phyloP scores from a whole-genome alignment of 495 filamentous ascomycete genomes.

The Aspergillus homomorphus region DNA sequence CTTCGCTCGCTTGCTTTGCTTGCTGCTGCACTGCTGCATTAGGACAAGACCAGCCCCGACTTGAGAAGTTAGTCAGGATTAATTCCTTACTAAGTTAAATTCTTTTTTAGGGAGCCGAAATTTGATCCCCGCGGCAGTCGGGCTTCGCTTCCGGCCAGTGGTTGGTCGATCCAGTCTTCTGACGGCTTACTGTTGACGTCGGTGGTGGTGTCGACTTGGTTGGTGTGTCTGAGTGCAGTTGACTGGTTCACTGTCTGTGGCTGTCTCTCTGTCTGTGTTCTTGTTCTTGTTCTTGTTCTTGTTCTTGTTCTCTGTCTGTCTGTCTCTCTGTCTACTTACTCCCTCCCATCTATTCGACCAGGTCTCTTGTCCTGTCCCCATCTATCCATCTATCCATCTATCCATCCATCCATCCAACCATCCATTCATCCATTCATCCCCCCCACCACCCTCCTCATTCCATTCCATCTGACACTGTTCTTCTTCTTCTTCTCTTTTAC shows the following conservation, averaged over 20 bases:
- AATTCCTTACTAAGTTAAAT: no score
- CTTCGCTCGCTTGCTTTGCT: no score
- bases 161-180: conserved; percentile 3
- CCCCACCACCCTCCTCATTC: background rate
- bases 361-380: background rate
- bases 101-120: no score
- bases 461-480: background rate
- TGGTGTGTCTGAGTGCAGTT: background rate
- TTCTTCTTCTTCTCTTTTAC: background rate
- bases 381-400: background rate
- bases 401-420: background rate
- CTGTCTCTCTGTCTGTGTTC: background rate
- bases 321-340: no score
- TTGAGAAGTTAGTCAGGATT: background rate
- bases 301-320: background rate
- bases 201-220: background rate
- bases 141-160: conserved; percentile 3
- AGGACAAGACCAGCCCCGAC: no score
- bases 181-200: conserved; percentile 2
- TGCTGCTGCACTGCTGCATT: no score
- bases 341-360: background rate
- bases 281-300: no score
- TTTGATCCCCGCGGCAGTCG: background rate
- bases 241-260: background rate
- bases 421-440: background rate